Evolutionary conservation across 306 rosid genomes (phyloP).

Genomic region (Casuarina cunninghamiana): DNA sequence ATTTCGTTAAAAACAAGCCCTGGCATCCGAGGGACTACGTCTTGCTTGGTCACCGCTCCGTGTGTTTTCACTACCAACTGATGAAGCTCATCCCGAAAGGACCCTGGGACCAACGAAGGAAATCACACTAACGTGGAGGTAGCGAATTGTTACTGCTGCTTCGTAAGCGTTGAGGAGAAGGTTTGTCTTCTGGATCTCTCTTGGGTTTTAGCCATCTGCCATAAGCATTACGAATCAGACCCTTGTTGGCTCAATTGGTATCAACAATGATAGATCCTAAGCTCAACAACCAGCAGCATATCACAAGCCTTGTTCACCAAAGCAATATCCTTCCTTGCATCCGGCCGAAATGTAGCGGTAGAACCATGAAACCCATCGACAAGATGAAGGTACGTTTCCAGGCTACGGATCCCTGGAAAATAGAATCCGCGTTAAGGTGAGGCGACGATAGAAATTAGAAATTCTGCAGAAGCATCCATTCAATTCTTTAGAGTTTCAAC

Average conservation of each 20-base stretch:
- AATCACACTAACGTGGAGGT: constrained; percentile 48
- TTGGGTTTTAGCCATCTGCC: too few species aligned
- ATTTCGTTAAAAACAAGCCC: constrained; percentile 55
- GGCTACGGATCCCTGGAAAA: constrained; percentile 50
- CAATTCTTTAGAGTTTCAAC: constrained; percentile 31
- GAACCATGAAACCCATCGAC: constrained; percentile 51
- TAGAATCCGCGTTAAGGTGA: constrained; percentile 44
- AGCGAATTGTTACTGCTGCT: constrained; percentile 34
- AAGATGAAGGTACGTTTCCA: constrained; percentile 70
- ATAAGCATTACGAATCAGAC: too few species aligned
- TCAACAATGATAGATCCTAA: too few species aligned
- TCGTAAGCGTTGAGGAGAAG: constrained; percentile 54
- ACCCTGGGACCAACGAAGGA: constrained; percentile 79
- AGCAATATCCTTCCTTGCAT: too few species aligned
- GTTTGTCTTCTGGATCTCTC: too few species aligned
- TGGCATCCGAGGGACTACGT: constrained; percentile 58
- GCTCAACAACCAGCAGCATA: too few species aligned
- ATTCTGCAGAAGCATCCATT: too few species aligned
- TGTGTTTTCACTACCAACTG: constrained; percentile 49
- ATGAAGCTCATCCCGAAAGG: constrained; percentile 52
- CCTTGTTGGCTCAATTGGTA: too few species aligned
- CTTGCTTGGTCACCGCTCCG: constrained; percentile 49
- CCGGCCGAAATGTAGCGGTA: too few species aligned
- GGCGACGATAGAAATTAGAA: constrained; percentile 44
- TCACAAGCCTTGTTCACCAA: too few species aligned